Base-by-base conservation (phyloP, 140 eudicot genomes). In the Flaveria floridana region DNA sequence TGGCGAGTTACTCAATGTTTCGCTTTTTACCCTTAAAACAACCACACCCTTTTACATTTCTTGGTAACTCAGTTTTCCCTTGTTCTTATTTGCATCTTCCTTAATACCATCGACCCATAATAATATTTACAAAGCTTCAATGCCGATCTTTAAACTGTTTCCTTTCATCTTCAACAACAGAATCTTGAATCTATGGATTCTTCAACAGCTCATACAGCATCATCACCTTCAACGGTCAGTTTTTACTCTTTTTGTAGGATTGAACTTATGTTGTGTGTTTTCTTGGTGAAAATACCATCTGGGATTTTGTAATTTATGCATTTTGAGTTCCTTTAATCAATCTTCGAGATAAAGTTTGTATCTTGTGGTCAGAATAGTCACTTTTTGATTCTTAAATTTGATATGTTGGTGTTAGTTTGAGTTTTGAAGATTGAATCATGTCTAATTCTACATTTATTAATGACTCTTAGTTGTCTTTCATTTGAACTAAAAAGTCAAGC, bases 151-250 rank as follows among this genome's bases (percentile, higher is more conserved):
- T 15, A 37, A 74, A 56, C 78, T 28, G 39, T 72, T 71, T 51
- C n/a, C 47, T 70, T 65, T 66, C 47, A 56, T 71, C 57, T 62
- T 52, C 77, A 80, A 46, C 71, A 76, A 68, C 30, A n/a, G 74
- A 34, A 34, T 34, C 41, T 34, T 34, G 41, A 34, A 34, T 34
- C 41, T 34, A 85, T 82, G 86, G 86, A 85, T 52, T 47, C 52
- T 25, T 59, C 84, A 20, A 41, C 66, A 65, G 20, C 73, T 65
- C 70, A 75, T 44, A 67, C 80, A 44, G 56, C 82, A 1, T 78
- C 84, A 75, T 78, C 82, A 41, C 82, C 86, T 67, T 44, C 73
- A 56, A 58, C 46, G 78, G 89, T 85, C 77, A 75, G 77, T 78
- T 75, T 65, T 52, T 51, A 39, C 10, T 47, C 16, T 44, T 14